Conservation (phyloP, 352 stramenopile genomes). For the Phytophthora fragariaefolia region DNA sequence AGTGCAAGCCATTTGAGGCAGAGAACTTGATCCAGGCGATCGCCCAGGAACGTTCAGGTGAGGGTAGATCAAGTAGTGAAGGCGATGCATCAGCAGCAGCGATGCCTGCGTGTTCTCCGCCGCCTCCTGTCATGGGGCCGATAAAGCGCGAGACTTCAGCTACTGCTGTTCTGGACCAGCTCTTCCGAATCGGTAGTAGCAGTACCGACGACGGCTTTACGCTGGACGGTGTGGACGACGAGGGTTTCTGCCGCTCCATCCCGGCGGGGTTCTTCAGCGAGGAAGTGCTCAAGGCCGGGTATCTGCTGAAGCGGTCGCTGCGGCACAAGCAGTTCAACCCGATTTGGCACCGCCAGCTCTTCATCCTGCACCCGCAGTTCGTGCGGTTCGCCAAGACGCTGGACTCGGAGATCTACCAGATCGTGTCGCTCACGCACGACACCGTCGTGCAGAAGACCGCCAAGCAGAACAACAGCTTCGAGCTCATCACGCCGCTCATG, state of each 20-base stretch:
- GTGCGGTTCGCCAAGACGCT: conserved; percentile 76
- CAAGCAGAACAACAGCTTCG: conserved; percentile 84
- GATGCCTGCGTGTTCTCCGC: conserved; percentile 1
- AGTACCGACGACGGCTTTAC: conserved; percentile 22
- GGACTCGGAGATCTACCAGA: conserved; percentile 74
- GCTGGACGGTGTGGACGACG: conserved; percentile 33
- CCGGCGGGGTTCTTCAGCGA: conserved; percentile 55
- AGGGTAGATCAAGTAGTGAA: conserved; percentile 33
- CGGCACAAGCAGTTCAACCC: conserved; percentile 88
- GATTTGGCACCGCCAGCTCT: conserved; percentile 80
- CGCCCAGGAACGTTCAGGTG: conserved; percentile 23
- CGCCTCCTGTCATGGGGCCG: conserved; percentile 17
- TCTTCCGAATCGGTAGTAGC: conserved; percentile 35
- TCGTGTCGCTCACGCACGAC: conserved; percentile 68
- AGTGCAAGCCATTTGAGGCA: conserved; percentile 44
- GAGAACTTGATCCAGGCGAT: conserved; percentile 33
- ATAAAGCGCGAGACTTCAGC: conserved; percentile 32
- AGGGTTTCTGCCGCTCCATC: conserved; percentile 44
- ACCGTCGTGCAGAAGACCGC: conserved; percentile 72
- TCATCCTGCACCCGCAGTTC: conserved; percentile 74
- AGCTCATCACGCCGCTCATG: conserved; percentile 79
- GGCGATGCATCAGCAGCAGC: conserved; percentile 13
- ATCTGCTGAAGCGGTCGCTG: conserved; percentile 87
- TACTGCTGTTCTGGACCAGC: conserved; percentile 31
- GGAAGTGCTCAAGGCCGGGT: conserved; percentile 76